Conservation (phyloP, 1,139 yeast species). For the Wickerhamiella pararugosa region DNA sequence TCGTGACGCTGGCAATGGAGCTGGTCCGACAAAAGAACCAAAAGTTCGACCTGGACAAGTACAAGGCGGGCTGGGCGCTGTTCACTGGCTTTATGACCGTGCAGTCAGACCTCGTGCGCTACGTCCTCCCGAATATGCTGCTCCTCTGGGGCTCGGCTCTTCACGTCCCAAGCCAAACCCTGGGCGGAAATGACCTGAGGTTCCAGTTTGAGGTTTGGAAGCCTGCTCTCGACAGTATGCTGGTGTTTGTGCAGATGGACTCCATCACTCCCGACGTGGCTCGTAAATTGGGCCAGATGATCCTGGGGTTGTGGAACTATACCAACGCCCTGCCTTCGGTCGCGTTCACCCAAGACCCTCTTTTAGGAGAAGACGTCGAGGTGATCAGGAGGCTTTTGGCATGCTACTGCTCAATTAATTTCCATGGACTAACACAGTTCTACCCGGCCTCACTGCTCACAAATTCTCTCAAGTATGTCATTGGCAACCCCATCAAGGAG, state of each 20-base stretch:
- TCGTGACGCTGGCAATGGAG: conserved; percentile 9
- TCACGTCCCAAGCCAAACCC: conserved; percentile 27
- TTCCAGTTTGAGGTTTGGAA: conserved; percentile 26
- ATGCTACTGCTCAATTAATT: conserved; percentile 22
- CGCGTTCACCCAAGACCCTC: conserved; percentile 9
- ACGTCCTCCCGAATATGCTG: conserved; percentile 62
- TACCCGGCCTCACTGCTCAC: conserved; percentile 16
- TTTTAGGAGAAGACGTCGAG: not conserved
- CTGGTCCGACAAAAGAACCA: conserved; percentile 9
- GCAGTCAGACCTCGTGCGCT: conserved; percentile 46
- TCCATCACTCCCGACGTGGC: conserved; percentile 29
- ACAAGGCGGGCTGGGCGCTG: conserved; percentile 43
- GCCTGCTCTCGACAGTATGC: conserved; percentile 25
- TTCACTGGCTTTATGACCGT: conserved; percentile 65
- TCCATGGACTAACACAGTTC: conserved; percentile 9
- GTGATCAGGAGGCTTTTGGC: conserved; percentile 22
- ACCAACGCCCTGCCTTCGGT: conserved; percentile 19
- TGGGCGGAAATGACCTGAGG: conserved; percentile 19
- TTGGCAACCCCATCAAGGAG: not conserved
- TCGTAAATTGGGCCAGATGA: conserved; percentile 22
- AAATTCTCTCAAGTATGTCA: not conserved
- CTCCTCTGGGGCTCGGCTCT: conserved; percentile 73
- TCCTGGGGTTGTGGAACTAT: conserved; percentile 23
- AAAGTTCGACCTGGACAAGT: conserved; percentile 5
- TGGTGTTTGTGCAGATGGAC: conserved; percentile 24